Conservation (phyloP, 2,329 filamentous ascomycete genomes). For the Aspergillus phoenicis region DNA sequence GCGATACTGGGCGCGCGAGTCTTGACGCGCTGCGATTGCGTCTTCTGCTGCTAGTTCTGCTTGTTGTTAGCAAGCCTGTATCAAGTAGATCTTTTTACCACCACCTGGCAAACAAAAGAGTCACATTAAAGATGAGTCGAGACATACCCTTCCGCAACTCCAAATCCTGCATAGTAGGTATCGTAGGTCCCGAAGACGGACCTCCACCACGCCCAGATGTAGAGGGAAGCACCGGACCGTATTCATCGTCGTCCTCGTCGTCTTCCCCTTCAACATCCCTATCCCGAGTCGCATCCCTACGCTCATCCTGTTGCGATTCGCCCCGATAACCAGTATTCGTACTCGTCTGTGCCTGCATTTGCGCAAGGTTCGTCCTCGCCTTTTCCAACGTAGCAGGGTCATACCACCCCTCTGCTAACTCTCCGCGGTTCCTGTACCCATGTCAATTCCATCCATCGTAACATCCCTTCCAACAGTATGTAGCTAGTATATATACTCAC, state of each 20-base stretch:
- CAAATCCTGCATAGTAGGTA: slow-evolving; percentile 75
- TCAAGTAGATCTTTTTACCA: too few relatives aligned
- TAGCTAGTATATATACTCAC: slow-evolving; percentile 35
- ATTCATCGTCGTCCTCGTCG: slow-evolving; percentile 63
- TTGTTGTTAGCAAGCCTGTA: background rate
- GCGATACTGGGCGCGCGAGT: slow-evolving; percentile 38
- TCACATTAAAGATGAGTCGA: background rate
- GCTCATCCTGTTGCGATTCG: slow-evolving; percentile 27
- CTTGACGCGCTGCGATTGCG: slow-evolving; percentile 29
- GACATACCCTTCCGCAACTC: slow-evolving; percentile 54
- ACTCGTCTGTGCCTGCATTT: slow-evolving; percentile 4
- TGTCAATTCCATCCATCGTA: background rate
- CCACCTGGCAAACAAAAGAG: background rate
- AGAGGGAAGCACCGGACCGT: slow-evolving; percentile 57
- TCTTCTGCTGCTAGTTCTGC: slow-evolving; percentile 38
- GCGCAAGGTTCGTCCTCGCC: slow-evolving; percentile 42
- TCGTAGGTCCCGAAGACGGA: slow-evolving; percentile 55
- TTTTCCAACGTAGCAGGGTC: slow-evolving; percentile 71
- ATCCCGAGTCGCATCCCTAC: slow-evolving; percentile 16
- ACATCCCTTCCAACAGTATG: too few relatives aligned
- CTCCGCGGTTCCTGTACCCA: slow-evolving; percentile 73
- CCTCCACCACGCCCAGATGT: slow-evolving; percentile 5
- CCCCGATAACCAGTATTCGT: slow-evolving; percentile 7
- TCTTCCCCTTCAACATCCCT: slow-evolving; percentile 23
- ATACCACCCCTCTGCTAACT: slow-evolving; percentile 91